Base-by-base conservation (phyloP, 2,329 filamentous ascomycete species). In the Hymenoscyphus scutula region DNA sequence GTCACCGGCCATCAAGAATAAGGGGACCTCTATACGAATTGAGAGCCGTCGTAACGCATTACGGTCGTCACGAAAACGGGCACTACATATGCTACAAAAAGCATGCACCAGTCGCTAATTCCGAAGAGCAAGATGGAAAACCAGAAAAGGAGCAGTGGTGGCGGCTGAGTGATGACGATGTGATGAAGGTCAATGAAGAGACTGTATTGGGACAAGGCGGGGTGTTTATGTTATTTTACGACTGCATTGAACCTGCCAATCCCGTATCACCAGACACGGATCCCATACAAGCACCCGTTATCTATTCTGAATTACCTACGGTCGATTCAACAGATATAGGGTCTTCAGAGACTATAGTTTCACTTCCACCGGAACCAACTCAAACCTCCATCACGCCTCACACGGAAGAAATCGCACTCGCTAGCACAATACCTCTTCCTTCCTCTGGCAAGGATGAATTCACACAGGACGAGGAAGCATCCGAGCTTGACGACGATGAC, bases 171-270 rank as follows among this genome's bases (percentile, higher is more conserved):
- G 94, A 98, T 71, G 91, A 97, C 64, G 88, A 89, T 65, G 93
- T 98, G 7, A 85, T 81, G 64, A 81, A 84, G 67, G 89, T 93
- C 27, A 84, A 84, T 23, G 91, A 97, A 73, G 82, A 88, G 11
- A 82, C 84, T 30, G 90, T 96, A 0, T 78, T 95, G 58, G 82
- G 81, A 1, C 89, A 96, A 69, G 87, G 72, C 34, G 92, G 91
- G 1, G 94, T 93, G 0, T 98, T 98, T 73, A 98, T 99, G 94
- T 82, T 98, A 0, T 98, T 98, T 75, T 99, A 98, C 74, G 94
- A 99, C 74, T 85, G 84, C 55, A 78, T 89, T 27, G 86, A 89
- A 62, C 75, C 81, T 2, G 67, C 69, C 23, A 27, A 51, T 11
- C 58, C 56, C 30, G 57, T 58, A 3, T 54, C 54, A 27, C 19